Base-by-base conservation (phyloP, 202 grass and related monocot species). In the Dendrocalamus latiflorus region DNA sequence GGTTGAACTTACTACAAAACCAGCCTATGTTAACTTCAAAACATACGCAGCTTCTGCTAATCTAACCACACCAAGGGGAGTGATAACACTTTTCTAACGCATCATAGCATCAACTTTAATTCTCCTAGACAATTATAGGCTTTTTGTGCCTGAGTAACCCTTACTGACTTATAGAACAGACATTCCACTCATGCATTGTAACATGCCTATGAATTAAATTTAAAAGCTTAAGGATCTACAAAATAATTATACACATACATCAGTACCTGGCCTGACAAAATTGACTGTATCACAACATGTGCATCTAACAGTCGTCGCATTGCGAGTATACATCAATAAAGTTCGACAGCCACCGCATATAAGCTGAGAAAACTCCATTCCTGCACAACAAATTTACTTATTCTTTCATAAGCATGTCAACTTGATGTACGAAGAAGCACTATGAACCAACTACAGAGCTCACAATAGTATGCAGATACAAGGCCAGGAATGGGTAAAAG, bases 281-380 rank as follows among this genome's bases (percentile, higher is more conserved):
- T 94, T 97, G 68, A 97, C 82, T 71, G 85, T 97, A 77, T 92
- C 89, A 74, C 94, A 97, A 71, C 91, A 97, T 37, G 94, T 90
- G 82, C 94, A 97, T 89, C 91, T 88, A 57, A 97, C 94, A 73
- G 75, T 92, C 8, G 87, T 74, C 21, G 94, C 94, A 71, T 85
- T 91, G 70, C 69, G 85, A 84, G 81, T 85, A 88, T 92, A 94
- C 91, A 97, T 97, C 76, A 94, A 87, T 56, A 90, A 87, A 37
- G 91, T 92, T 82, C 79, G 82, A 84, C 94, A 97, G 21, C 91
- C 89, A 64, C 85, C 85, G 45, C 94, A 97, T 62, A 90, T 88
- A 82, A 97, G 83, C 78, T 81, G 89, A 70, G 91, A 85, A 83
- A 94, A 92, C 41, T 97, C 94, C 77, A 92, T 84, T 88, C 83